Base-by-base conservation (phyloP, 805 yeast genomes). In the Ogataea pini region DNA sequence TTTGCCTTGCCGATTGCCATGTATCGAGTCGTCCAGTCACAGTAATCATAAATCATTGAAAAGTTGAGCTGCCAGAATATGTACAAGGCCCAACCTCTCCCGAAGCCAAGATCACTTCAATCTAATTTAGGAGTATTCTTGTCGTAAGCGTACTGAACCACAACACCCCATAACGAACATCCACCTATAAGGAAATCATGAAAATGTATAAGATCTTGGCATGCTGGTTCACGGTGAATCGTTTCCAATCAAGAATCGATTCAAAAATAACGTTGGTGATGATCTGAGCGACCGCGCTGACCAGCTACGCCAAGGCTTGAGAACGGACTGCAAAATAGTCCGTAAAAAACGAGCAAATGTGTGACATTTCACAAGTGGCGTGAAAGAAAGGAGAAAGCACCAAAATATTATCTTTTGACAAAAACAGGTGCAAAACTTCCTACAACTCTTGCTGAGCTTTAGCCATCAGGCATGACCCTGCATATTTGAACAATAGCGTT, bases 91-190 rank as follows among this genome's bases (percentile, higher is more conserved):
- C 42, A 45, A 7, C 48, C 48, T 19, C 47, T 41, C 9, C 48
- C 48, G 18, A 45, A 45, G 5, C 45, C 45, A 14, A 36, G 18
- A 17, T 45, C 48, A 13, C 34, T 20, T 47, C 48, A 45, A 14
- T 45, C 48, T 12, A 45, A 47, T 10, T 29, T 28, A 9, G 48
- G 48, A 12, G 36, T 25, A 10, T 39, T 39, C 18, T 34, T 29
- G 7, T 31, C 31, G 47, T 45, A 45, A 22, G 28, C 48, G 17
- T 41, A 20, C 18, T 31, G 36, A 3, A 37, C 41, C 16, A 47
- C 34, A 22, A 31, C 27, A 27, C 46, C 50, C 50, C 50, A 47
- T 14, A 47, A 29, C 46, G 40, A 47, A 22, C 46, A 47, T n/a
- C 43, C 50, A 8, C 41, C 40, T 4, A 33, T 28, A 4, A 47